A percentile compares a stretch with the other conserved stretches of the same genome.
Conservation (phyloP, 1,284 basidiomycete species). For the Ceraceosorus guamensis region DNA sequence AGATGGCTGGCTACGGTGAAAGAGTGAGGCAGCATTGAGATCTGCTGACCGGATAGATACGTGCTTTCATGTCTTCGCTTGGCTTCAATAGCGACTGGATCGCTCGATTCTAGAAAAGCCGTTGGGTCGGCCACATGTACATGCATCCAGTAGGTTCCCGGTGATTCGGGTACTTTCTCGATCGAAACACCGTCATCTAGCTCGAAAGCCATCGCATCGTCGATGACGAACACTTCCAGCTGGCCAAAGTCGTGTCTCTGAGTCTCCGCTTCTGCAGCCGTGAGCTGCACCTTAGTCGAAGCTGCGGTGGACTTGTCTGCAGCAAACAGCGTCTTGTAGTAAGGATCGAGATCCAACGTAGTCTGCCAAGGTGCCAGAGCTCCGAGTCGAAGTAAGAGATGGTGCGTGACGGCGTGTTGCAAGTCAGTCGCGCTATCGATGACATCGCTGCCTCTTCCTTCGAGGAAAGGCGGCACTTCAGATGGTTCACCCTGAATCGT, state of each 20-base stretch:
- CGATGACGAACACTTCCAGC: constrained; percentile 79
- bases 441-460: neutral
- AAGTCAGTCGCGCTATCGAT: neutral
- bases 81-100: constrained; percentile 52
- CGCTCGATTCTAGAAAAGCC: constrained; percentile 63
- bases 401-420: neutral
- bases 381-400: neutral
- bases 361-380: neutral
- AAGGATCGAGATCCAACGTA: neutral
- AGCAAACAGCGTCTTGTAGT: neutral
- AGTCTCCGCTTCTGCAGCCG: neutral
- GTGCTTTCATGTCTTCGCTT: constrained; percentile 23
- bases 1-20: constrained; percentile 21
- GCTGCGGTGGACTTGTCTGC: neutral
- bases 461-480: neutral
- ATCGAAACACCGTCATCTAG: constrained; percentile 90
- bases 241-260: neutral
- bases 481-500: neutral
- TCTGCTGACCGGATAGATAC: constrained; percentile 33
- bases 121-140: constrained; percentile 92
- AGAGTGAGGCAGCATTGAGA: constrained; percentile 54
- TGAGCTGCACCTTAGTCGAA: neutral
- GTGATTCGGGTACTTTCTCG: constrained; percentile 45
- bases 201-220: constrained; percentile 73
- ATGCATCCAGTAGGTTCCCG: constrained; percentile 65